Conservation (phyloP, 2,329 filamentous ascomycete species). For the Colletotrichum tanaceti region DNA sequence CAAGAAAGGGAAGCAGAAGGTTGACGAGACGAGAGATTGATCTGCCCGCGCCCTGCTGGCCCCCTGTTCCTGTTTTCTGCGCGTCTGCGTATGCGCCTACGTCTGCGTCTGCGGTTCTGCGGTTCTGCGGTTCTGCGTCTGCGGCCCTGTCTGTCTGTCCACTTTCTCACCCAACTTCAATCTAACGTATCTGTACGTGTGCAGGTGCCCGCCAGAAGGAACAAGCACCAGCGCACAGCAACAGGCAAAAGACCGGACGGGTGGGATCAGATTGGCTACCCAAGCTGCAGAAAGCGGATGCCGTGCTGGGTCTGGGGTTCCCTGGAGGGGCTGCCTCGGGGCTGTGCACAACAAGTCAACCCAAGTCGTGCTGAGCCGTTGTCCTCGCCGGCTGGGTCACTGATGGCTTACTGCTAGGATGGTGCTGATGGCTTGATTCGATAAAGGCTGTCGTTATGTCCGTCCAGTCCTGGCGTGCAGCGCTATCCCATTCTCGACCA, state of each 20-base stretch:
- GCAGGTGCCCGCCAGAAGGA: constrained; percentile 29
- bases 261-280: constrained; percentile 27
- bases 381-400: constrained; percentile 24
- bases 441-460: constrained; percentile 25
- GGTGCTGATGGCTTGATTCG: constrained; percentile 31
- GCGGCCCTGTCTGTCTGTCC: constrained; percentile 34
- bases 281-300: constrained; percentile 38
- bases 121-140: constrained; percentile 16
- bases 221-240: constrained; percentile 27
- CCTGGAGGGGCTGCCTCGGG: constrained; percentile 37
- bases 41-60: constrained; percentile 32
- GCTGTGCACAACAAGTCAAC: constrained; percentile 39
- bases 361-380: constrained; percentile 27
- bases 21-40: constrained; percentile 28
- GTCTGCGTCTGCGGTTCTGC: no score
- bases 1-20: constrained; percentile 29
- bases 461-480: constrained; percentile 30
- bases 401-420: constrained; percentile 30
- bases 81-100: constrained; percentile 18
- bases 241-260: constrained; percentile 34
- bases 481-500: constrained; percentile 37
- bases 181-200: constrained; percentile 28
- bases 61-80: constrained; percentile 39
- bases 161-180: constrained; percentile 35
- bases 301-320: constrained; percentile 33